phyloP scores from a whole-genome alignment of 2,329 filamentous ascomycete species.

The Aspergillus transmontanensis region DNA sequence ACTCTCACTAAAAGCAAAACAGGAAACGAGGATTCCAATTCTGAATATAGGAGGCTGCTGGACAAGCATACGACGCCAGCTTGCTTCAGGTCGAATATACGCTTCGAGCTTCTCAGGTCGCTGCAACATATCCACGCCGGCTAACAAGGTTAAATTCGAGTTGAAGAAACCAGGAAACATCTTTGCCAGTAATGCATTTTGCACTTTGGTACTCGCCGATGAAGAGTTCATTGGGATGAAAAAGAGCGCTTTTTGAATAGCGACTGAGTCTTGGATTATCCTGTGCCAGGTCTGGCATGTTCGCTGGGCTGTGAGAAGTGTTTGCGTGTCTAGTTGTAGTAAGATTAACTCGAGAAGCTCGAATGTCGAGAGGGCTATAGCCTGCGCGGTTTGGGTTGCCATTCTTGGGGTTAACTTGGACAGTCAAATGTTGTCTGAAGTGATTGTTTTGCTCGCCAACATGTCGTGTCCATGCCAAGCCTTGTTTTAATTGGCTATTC shows the following conservation, averaged over 20 bases:
- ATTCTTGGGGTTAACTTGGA: neutral
- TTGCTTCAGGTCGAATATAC: neutral
- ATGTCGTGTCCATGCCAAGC: neutral
- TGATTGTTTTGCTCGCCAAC: neutral
- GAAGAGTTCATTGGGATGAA: neutral
- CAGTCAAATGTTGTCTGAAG: neutral
- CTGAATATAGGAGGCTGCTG: constrained; percentile 1
- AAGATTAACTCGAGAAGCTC: neutral
- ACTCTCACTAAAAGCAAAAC: neutral
- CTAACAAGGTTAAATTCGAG: neutral
- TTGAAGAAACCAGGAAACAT: neutral
- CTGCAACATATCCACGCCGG: neutral
- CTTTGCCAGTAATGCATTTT: neutral
- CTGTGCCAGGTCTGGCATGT: neutral
- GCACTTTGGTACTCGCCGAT: neutral
- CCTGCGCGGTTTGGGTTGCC: neutral
- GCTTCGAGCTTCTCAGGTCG: constrained; percentile 1
- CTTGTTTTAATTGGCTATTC: neutral
- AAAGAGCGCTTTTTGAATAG: neutral
- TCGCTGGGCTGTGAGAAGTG: neutral
- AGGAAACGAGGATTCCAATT: neutral
- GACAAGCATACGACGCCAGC: constrained; percentile 7
- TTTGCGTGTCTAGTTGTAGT: neutral
- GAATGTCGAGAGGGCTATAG: neutral
- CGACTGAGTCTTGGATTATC: neutral